Evolutionary conservation across 441 rosid species (phyloP).

Genomic region (Geranium incanum): DNA sequence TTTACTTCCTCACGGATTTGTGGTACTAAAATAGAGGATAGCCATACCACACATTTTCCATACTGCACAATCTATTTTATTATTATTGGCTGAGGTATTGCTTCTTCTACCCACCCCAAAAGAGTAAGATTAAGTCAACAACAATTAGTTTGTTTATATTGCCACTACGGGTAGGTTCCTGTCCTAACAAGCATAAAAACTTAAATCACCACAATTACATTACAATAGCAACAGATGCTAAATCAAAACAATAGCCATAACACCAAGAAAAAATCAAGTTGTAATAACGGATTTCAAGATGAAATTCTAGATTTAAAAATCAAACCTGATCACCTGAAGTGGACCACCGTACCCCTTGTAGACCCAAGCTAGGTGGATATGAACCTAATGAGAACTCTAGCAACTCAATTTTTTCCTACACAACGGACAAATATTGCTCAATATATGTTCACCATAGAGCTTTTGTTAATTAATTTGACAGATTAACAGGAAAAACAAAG

Average conservation of each 20-base stretch:
- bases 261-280: background rate
- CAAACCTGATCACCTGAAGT: constrained; percentile 77
- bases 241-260: background rate
- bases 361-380: constrained; percentile 68
- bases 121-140: background rate
- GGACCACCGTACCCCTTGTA: constrained; percentile 75
- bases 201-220: background rate
- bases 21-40: background rate
- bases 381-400: constrained; percentile 82
- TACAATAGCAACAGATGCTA: background rate
- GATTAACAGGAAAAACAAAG: constrained; percentile 6
- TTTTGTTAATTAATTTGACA: constrained; percentile 12
- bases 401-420: constrained; percentile 72
- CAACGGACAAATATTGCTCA: constrained; percentile 12
- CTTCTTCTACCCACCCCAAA: background rate
- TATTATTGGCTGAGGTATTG: background rate
- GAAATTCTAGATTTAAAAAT: constrained; percentile 15
- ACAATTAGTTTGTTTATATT: background rate
- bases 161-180: background rate
- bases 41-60: background rate
- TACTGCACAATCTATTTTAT: background rate
- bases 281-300: background rate
- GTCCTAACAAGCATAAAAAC: background rate
- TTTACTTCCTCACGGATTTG: background rate
- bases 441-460: constrained; percentile 15